Percentiles rank a stretch among this genome's conserved stretches.
phyloP scores from a whole-genome alignment of 805 yeast genomes.

The Candida wancherniae region DNA sequence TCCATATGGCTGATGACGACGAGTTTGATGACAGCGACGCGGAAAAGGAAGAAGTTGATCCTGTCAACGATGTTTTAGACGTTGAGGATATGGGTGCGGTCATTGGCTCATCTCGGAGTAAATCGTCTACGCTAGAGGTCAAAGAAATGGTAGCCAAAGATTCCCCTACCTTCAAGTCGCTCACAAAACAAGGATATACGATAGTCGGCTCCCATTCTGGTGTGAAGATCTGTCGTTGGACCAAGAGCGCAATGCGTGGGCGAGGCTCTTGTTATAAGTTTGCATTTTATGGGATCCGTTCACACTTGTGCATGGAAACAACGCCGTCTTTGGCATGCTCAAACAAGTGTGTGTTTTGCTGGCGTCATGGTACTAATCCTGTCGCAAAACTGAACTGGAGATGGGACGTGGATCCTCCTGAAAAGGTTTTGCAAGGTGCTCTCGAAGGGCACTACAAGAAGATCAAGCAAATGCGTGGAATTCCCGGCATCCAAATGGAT shows the following conservation, averaged over 20 bases:
- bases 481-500: slow-evolving; percentile 88
- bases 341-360: slow-evolving; percentile 92
- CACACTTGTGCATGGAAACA: slow-evolving; percentile 93
- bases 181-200: slow-evolving; percentile 91
- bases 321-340: slow-evolving; percentile 93
- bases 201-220: slow-evolving; percentile 94
- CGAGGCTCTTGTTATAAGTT: slow-evolving; percentile 92
- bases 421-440: slow-evolving; percentile 78
- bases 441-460: slow-evolving; percentile 84
- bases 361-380: slow-evolving; percentile 97
- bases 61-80: slow-evolving; percentile 50
- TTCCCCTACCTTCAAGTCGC: slow-evolving; percentile 81
- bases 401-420: slow-evolving; percentile 93
- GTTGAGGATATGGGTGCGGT: slow-evolving; percentile 83
- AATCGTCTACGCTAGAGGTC: slow-evolving; percentile 15
- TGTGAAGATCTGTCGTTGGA: slow-evolving; percentile 94
- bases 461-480: slow-evolving; percentile 92
- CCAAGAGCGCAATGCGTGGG: slow-evolving; percentile 89
- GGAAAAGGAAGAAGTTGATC: slow-evolving; percentile 37
- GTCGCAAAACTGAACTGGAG: slow-evolving; percentile 91
- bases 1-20: slow-evolving; percentile 49
- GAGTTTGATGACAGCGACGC: slow-evolving; percentile 52
- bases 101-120: slow-evolving; percentile 35
- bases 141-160: slow-evolving; percentile 88
- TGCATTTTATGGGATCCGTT: slow-evolving; percentile 85